Base-by-base conservation (phyloP, 495 filamentous ascomycete genomes). In the Penicillium dipodomyicola region DNA sequence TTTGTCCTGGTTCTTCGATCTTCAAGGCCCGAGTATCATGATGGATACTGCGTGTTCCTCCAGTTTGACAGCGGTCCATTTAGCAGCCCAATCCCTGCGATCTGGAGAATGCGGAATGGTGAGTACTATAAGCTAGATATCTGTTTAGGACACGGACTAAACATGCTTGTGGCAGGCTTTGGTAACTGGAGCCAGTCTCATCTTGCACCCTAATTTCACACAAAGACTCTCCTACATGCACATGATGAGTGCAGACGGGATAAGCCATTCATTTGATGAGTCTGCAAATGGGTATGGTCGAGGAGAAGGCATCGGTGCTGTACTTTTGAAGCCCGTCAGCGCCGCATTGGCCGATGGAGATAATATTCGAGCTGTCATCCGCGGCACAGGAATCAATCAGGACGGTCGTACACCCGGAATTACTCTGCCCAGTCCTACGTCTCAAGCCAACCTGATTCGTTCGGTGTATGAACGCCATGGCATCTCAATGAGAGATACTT, bases 381-480 rank as follows among this genome's bases (percentile, higher is more conserved):
- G 73, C 3, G 59, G 58, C n/a, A 65, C 67, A 15, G 72, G 43
- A 1, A 57, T 52, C 3, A 73, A 73, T 23, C 63, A 68, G 32
- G 70, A 74, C 59, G 69, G 72, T 4, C 35, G 55, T 3, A 70
- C 67, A 8, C 71, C 75, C 4, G 80, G 81, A 29, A 82, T 86
- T 32, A 83, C 80, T 4, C 71, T 80, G 71, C 84, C 84, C 2
- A 84, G 72, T 15, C 72, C 65, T 2, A 72, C 73, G 1, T 79
- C 83, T 5, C 84, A 87, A 70, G 77, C 72, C 61, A 59, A 65
- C 37, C 41, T 85, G 2, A 84, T 86, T 39, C 67, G 71, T 3
- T 65, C 73, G 14, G 76, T 75, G 0, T 87, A 87, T 63, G 57
- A 59, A 25, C 7, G 74, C 67, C 20, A 65, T 80, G 10, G 58